These are phyloP conservation scores for Prillingera fragicola DNA, from an alignment of 1,284 basidiomycete species.

Conservation along the genomic window DNA sequence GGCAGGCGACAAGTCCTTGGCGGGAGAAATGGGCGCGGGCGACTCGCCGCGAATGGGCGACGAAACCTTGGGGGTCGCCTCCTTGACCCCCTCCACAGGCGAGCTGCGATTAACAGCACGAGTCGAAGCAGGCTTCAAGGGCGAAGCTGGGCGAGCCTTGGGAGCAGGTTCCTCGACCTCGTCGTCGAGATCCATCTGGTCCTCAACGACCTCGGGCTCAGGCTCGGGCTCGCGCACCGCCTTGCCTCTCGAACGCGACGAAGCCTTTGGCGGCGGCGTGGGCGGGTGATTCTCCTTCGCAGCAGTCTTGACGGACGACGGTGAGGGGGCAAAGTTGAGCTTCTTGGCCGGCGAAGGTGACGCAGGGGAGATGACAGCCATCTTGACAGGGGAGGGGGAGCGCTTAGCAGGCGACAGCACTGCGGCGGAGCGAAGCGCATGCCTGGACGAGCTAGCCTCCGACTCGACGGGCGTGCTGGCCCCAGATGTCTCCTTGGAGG, in stretches of 20 bases:
- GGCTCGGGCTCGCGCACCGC: conserved; percentile 1
- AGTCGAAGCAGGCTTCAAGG: neutral
- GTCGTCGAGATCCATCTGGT: neutral
- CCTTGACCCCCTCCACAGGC: conserved; percentile 3
- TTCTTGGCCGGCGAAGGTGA: too few relatives aligned
- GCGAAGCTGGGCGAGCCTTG: neutral
- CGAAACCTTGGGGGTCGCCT: neutral
- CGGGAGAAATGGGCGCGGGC: neutral
- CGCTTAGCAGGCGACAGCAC: too few relatives aligned
- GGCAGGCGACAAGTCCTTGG: conserved; percentile 1
- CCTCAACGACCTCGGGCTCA: neutral
- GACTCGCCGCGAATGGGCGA: too few relatives aligned
- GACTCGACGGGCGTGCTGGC: too few relatives aligned
- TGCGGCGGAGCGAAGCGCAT: too few relatives aligned
- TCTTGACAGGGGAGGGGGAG: too few relatives aligned
- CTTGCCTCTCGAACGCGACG: neutral
- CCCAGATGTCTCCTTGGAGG: too few relatives aligned
- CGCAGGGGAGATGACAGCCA: too few relatives aligned
- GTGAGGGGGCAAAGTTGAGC: neutral
- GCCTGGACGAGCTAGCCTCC: too few relatives aligned
- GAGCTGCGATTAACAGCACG: conserved; percentile 2
- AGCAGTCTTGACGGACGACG: neutral
- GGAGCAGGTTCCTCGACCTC: neutral
- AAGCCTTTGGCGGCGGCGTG: neutral
- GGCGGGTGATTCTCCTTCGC: neutral